Evolutionary conservation across 2,329 filamentous ascomycete species (phyloP), one percentile per base, ranked within the genome.

Genomic region (Zasmidium angulare): DNA sequence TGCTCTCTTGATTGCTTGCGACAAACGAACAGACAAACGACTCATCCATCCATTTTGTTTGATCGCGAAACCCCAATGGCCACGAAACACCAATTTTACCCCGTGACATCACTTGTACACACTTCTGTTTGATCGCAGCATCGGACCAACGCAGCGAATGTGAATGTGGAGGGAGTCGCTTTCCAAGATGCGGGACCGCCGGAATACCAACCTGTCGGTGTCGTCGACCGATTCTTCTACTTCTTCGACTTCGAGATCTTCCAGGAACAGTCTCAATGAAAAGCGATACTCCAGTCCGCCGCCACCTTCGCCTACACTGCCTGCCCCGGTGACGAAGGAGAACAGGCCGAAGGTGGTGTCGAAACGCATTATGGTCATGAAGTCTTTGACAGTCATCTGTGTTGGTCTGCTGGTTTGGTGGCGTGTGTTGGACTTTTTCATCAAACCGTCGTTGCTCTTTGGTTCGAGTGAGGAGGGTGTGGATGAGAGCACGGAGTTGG

Each of bases 241-340:
- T 84, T 31, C 93, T 87, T 1, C 89, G 88, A 1, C 84, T 85
- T 26, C 93, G 88, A 1, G 89, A 85, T 14, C 80, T 89, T 55
- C 78, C 89, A 36, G 86, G 86, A 58, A 14, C 82, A 86, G 62
- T 84, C 85, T 69, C 83, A 86, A 69, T 86, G 72, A 88, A 74
- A 83, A 85, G 51, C 55, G 61, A n/a, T 52, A 59, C 22, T 56
- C 53, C 11, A 64, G 60, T 43, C 61, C 60, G n/a, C 60, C 64
- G 29, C 61, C 68, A 11, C 64, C 63, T 14, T 67, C 66, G 4
- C 63, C 66, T 31, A 53, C 66, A 7, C 61, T 68, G 29, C 66
- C 63, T 10, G 56, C 64, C 26, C 64, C 69, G 0, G 62, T 63
- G 36, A 69, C 65, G 6, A 67, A 65, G 36, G 64, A 58, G 22